A percentile compares a stretch with the other conserved stretches of the same genome.
These are phyloP conservation scores for Catharanthus roseus DNA, from an alignment of 257 asterid species.

Conservation along the genomic window DNA sequence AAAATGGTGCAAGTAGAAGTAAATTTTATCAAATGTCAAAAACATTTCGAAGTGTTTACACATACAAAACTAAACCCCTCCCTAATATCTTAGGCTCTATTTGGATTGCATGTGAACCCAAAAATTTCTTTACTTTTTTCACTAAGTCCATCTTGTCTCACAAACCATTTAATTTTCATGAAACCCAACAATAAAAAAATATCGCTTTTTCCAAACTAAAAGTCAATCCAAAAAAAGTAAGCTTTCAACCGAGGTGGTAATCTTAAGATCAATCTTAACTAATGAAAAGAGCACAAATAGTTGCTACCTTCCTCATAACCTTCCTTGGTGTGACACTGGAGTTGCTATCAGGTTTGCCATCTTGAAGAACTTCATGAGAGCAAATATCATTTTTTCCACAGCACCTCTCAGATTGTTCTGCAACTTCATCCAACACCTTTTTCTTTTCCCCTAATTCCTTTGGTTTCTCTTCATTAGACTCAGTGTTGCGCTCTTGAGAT, in stretches of 20 bases:
- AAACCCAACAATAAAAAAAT: too few species aligned
- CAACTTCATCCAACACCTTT: conserved; percentile 22
- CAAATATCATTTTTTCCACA: conserved; percentile 62
- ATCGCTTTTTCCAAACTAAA: too few species aligned
- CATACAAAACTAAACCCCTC: background rate
- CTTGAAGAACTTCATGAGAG: conserved; percentile 61
- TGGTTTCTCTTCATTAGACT: conserved; percentile 22
- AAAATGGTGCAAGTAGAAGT: background rate
- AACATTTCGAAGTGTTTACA: background rate
- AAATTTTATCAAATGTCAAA: background rate
- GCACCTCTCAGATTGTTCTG: conserved; percentile 42
- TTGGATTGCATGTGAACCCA: too few species aligned
- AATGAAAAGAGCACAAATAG: background rate
- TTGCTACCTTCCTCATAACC: conserved; percentile 56
- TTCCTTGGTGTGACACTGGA: conserved; percentile 34
- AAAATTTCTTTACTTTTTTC: too few species aligned
- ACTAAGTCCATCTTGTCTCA: too few species aligned
- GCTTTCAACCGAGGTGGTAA: background rate
- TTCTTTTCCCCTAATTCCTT: conserved; percentile 28
- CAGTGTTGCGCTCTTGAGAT: conserved; percentile 31
- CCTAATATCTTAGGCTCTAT: background rate
- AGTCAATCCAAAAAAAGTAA: too few species aligned
- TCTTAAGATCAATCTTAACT: background rate
- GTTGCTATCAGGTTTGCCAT: conserved; percentile 42
- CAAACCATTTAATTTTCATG: too few species aligned